Base-by-base conservation (phyloP, 208 protist genomes). In the Wallacemonas rigidus region DNA sequence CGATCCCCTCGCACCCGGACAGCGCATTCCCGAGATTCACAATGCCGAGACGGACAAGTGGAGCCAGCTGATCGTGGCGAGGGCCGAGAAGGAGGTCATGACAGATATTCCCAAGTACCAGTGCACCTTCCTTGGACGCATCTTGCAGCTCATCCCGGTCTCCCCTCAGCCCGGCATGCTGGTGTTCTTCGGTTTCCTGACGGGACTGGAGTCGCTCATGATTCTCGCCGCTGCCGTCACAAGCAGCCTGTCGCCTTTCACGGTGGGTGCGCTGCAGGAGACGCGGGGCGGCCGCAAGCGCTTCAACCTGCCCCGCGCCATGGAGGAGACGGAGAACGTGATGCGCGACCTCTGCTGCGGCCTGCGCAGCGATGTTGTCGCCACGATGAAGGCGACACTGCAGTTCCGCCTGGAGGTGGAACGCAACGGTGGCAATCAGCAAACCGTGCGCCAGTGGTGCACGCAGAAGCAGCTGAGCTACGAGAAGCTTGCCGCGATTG, bases 321-420 rank as follows among this genome's bases (percentile, higher is more conserved):
- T 93, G 89, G 89, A 92, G 76, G 87, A 85, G 65, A 91, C 87
- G 61, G 87, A 95, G 76, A 90, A 92, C 70, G 79, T 82, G 36
- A 94, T 94, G 85, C 73, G 77, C 40, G 70, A 75, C 36, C 79
- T 85, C 61, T 88, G 81, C 71, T 85, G 86, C 17, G 87, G 82
- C 17, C 71, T 85, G 44, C 81, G 76, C 26, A 91, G 87, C 65
- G 89, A 94, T 74, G 81, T 88, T 15, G 68, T 94, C 2, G 69
- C 87, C 38, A 76, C 82, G 0, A 83, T 89, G 78, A 85, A 85
- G 75, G 87, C 78, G 1, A 74, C 85, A 43, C 69, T 94, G 48
- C 84, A 89, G 73, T 89, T 88, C 40, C 78, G 86, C 40, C 71
- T 93, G 2, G 75, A 81, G 55, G 38, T 55, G 50, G 77, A 72